Percentiles rank a stretch among this genome's conserved stretches.
Evolutionary conservation across 116 monocot genomes (phyloP).

Genomic region (Cymodocea nodosa): DNA sequence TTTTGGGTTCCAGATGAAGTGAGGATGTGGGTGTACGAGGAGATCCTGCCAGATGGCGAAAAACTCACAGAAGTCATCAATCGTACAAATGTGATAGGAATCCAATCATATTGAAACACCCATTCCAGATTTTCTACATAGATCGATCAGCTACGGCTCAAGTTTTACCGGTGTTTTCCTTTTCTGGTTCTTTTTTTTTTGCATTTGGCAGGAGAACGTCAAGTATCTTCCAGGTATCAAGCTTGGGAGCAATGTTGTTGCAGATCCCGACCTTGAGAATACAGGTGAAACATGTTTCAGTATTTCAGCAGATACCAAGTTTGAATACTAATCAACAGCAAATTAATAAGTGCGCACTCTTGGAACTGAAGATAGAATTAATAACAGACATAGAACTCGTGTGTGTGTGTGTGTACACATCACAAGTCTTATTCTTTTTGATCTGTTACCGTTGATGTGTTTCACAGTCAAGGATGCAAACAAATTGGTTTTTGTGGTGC

Average conservation of each 20-base stretch:
- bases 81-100: conserved; percentile 33
- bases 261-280: conserved; percentile 76
- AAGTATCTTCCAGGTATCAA: conserved; percentile 83
- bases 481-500: conserved; percentile 82
- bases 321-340: no score
- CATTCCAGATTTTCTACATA: neutral
- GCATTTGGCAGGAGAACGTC: conserved; percentile 59
- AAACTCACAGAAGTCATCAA: conserved; percentile 70
- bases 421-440: neutral
- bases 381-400: no score
- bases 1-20: conserved; percentile 88
- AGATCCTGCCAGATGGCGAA: conserved; percentile 48
- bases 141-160: no score
- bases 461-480: conserved; percentile 64
- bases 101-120: neutral
- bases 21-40: conserved; percentile 91
- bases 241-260: conserved; percentile 71
- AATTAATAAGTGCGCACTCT: no score
- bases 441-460: neutral
- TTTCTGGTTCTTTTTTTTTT: neutral
- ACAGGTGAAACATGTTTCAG: conserved; percentile 29
- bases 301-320: neutral
- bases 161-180: neutral
- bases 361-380: no score
- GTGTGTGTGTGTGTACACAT: neutral